Evolutionary conservation across 1,284 basidiomycete genomes (phyloP), one percentile per base, ranked within the genome.

Genomic region (Pascua sp.): DNA sequence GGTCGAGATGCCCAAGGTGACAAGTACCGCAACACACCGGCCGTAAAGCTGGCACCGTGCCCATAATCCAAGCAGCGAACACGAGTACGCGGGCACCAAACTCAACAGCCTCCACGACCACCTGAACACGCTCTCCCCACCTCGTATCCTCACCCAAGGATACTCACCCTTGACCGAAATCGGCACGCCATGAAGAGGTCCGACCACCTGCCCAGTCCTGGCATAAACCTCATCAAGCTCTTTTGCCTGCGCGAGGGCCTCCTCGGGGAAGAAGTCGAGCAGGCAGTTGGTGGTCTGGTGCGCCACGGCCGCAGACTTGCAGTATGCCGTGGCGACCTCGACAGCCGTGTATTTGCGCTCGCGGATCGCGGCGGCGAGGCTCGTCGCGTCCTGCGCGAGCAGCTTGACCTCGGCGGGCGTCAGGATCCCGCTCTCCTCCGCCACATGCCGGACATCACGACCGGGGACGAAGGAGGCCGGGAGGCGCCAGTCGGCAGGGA

Each of bases 261-360:
- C 80, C 0, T 85, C 84, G 44, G 85, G 78, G 63, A 86, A 86
- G 15, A 86, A 83, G 65, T 88, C 86, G 11, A 86, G 87, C 48
- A 88, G 71, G 67, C 85, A 86, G 63, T 86, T 86, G 1, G 82
- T 84, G 80, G 64, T 62, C 58, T 67, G 67, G 47, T 70, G 67
- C n/a, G 64, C 66, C 4, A 71, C 55, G 3, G 65, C 63, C 2
- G 69, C 66, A 2, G 58, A 38, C 53, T 66, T 63, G 53, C 55
- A 48, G 55, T 67, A 73, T 9, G 70, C 70, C 11, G 53, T 65
- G n/a, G 63, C 60, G 13, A 69, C 68, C 41, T 67, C 60, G 11
- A 69, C 64, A 0, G 70, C 60, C 5, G 63, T 61, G 45, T 60
- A 67, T 40, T 61, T 57, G 2, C 65, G 55, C 1, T 7, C 53